Base-by-base conservation (phyloP, 441 rosid species). In the Dalechampia spathulata region DNA sequence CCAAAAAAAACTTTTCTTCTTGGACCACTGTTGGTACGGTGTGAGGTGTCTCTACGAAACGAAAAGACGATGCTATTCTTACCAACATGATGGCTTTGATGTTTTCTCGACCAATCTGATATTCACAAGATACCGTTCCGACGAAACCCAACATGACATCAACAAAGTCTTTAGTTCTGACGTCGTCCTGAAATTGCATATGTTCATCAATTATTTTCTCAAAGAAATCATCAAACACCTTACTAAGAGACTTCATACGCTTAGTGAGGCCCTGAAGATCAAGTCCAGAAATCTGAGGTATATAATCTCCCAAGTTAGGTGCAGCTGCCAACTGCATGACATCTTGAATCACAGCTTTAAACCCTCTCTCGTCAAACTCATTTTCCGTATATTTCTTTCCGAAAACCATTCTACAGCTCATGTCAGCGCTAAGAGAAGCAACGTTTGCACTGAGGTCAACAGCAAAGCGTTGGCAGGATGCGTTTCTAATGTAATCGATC, bases 361-460 rank as follows among this genome's bases (percentile, higher is more conserved):
- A 75, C 23, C 82, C 78, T 34, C 58, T 72, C 63, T 70, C 75
- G 25, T 70, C 60, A 7, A 63, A 36, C 23, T 72, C 81, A 21
- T 59, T 51, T 8, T 72, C 70, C 49, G 4, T 1, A 39, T 69
- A 77, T 47, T 74, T 79, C 69, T 76, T 76, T 42, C 82, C 78
- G 7, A 80, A 57, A 14, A 80, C 64, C 85, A 80, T 80, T 47
- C 71, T 54, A 20, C 85, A 74, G 17, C 65, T 64, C 66, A 80
- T 70, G 44, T 68, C 63, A 0, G 75, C 50, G 14, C 34, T 66
- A 2, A 77, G 66, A 10, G 69, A 40, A 0, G 66, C 55, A 2
- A 78, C 51, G 60, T 59, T 72, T 0, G 66, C 66, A 13, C 78
- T 72, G 0, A 75, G 26, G 55, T 81, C 71, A n/a, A 78, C 69